Conservation (phyloP, 768 basidiomycete species). For the Omphalotus guepiniiformis region DNA sequence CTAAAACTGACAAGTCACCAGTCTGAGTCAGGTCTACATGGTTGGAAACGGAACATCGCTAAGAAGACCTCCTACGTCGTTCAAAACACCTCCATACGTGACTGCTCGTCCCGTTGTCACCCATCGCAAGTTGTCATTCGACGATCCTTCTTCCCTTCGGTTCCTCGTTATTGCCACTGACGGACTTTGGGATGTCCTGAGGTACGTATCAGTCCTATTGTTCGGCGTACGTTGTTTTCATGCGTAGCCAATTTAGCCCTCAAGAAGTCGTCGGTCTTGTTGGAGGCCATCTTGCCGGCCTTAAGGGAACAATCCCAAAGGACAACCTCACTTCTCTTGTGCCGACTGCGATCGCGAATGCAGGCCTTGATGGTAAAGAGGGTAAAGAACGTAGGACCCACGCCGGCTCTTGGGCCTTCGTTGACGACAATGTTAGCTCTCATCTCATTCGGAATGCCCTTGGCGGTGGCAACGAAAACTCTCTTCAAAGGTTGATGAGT, state of each 20-base stretch:
- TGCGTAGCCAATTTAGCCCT: slow-evolving; percentile 50
- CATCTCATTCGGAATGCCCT: slow-evolving; percentile 92
- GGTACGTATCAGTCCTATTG: slow-evolving; percentile 23
- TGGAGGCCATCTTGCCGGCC: slow-evolving; percentile 71
- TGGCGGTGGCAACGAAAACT: slow-evolving; percentile 67
- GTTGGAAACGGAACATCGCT: slow-evolving; percentile 55
- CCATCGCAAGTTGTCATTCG: slow-evolving; percentile 62
- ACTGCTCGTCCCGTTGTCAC: slow-evolving; percentile 80
- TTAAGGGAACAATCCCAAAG: slow-evolving; percentile 63
- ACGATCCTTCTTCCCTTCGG: slow-evolving; percentile 38
- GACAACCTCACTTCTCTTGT: slow-evolving; percentile 50
- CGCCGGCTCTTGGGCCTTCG: slow-evolving; percentile 69
- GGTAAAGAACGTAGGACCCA: slow-evolving; percentile 47
- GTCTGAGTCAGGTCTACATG: slow-evolving; percentile 64
- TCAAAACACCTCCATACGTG: slow-evolving; percentile 93
- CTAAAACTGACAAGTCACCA: slow-evolving; percentile 16
- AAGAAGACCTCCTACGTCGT: slow-evolving; percentile 53
- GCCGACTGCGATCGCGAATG: slow-evolving; percentile 36
- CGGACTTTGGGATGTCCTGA: slow-evolving; percentile 70
- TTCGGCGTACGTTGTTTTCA: neutral
- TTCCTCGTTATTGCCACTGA: slow-evolving; percentile 93
- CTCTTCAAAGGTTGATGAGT: slow-evolving; percentile 62
- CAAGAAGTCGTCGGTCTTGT: slow-evolving; percentile 87
- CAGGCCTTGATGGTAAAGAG: slow-evolving; percentile 54
- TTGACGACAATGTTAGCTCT: slow-evolving; percentile 71